Evolutionary conservation across 169 alveolate genomes (phyloP), one percentile per base, ranked within the genome.

Genomic region (Perkinsus chesapeaki): DNA sequence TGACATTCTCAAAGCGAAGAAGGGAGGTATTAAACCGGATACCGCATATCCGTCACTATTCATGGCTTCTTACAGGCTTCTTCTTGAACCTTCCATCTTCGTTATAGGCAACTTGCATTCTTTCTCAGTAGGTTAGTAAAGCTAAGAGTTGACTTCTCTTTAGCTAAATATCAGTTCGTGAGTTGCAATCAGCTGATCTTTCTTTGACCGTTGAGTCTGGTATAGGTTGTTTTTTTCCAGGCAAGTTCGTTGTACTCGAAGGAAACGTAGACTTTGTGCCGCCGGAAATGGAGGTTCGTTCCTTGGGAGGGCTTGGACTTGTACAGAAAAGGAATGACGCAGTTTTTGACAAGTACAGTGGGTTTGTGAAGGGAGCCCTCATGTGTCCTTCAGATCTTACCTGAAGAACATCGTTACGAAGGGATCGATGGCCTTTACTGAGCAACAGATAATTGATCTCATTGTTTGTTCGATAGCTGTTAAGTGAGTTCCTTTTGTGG

Each of bases 1-100:
- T 92, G 96, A 93, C 91, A 92, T 93, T 36, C 92, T 94, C 47
- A 94, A 94, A 95, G 95, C 94, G 16, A 94, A 94, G 95, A 94
- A 94, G 91, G 93, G 93, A 39, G 96, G 96, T 92, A 92, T n/a
- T n/a, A n/a, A n/a, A n/a, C n/a, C n/a, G n/a, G n/a, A n/a, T n/a
- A n/a, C n/a, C n/a, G n/a, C n/a, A n/a, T n/a, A n/a, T n/a, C n/a
- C n/a, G n/a, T n/a, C n/a, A n/a, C n/a, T n/a, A n/a, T n/a, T n/a
- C n/a, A n/a, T n/a, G n/a, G n/a, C n/a, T n/a, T n/a, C n/a, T n/a
- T n/a, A n/a, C n/a, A n/a, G n/a, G n/a, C n/a, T n/a, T n/a, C n/a
- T n/a, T n/a, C n/a, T n/a, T n/a, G n/a, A n/a, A n/a, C n/a, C n/a
- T n/a, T n/a, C n/a, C n/a, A n/a, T n/a, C n/a, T n/a, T n/a, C n/a